These are phyloP conservation scores for Lachancea sp. DNA, from an alignment of 805 yeast genomes.

Conservation along the genomic window DNA sequence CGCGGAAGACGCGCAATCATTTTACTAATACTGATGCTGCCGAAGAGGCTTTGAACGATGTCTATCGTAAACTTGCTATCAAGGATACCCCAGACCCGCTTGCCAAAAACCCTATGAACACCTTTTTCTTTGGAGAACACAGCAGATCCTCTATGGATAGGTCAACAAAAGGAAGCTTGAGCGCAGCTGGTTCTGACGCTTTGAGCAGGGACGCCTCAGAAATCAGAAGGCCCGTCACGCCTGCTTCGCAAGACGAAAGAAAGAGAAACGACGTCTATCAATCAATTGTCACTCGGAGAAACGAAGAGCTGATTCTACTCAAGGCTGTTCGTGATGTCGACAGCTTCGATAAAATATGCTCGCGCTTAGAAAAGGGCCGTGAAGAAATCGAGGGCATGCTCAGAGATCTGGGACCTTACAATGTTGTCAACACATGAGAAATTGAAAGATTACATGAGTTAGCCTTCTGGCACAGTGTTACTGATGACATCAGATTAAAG, in stretches of 20 bases:
- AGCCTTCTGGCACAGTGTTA: not conserved
- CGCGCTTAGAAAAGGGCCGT: conserved; percentile 54
- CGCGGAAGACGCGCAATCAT: not conserved
- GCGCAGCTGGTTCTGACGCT: conserved; percentile 4
- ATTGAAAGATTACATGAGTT: not conserved
- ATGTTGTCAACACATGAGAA: conserved; percentile 36
- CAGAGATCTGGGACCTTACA: conserved; percentile 45
- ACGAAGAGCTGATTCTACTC: conserved; percentile 27
- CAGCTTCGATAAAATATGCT: conserved; percentile 62
- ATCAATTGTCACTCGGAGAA: conserved; percentile 27
- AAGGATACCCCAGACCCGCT: not conserved
- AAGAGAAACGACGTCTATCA: conserved; percentile 19
- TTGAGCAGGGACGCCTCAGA: conserved; percentile 23
- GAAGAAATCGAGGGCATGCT: conserved; percentile 47
- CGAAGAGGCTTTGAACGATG: conserved; percentile 25
- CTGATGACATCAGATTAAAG: not conserved
- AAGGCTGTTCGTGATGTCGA: conserved; percentile 46
- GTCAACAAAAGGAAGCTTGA: conserved; percentile 12
- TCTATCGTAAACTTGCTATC: conserved; percentile 26
- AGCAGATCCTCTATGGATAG: not conserved
- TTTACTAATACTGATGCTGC: conserved; percentile 20
- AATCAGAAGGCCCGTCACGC: conserved; percentile 19
- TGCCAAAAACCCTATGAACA: conserved; percentile 3
- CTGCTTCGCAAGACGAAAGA: conserved; percentile 17
- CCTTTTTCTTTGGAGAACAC: not conserved